Base-by-base conservation (phyloP, 2,329 filamentous ascomycete genomes). In the Chalaropsis ovoidea region DNA sequence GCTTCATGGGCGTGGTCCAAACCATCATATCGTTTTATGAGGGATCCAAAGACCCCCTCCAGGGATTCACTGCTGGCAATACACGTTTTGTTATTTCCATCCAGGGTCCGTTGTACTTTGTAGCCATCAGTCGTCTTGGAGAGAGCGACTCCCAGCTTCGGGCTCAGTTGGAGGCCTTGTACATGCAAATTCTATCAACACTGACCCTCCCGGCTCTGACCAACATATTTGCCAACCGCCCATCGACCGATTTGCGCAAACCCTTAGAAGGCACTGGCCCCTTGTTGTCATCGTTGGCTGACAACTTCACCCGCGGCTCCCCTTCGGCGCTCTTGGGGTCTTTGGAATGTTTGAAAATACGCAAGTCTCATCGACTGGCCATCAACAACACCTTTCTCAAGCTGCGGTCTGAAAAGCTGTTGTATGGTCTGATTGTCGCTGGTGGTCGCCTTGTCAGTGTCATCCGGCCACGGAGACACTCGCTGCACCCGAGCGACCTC, bases 21-120 rank as follows among this genome's bases (percentile, higher is more conserved):
- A 99, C 94, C 54, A 93, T 99, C 70, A 96, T 99, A 68, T 97
- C 94, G 0, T 96, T 96, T 73, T 97, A 95, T 72, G 88, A 96
- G 73, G 86, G 86, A 58, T 83, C 87, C 8, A 82, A 88, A 65
- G 89, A 96, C 72, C 84, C 83, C 0, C 80, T 99, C 11, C 83
- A 84, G 69, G 87, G 87, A 15, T 99, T 99, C 73, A 90, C 87
- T 1, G 92, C 94, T n/a, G 91, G 88, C 15, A 83, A 86, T 64
- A 86, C 90, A 31, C 86, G 89, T 67, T 97, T 99, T 70, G 89
- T 96, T 31, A 83, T 99, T 68, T 79, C 88, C 62, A 90, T 88
- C 2, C 87, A 92, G 73, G 93, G 91, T 0, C 90, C 92, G 11
- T 80, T 99, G 49, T 95, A 97, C 73, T 86, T 99, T 56, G 89